Evolutionary conservation across 1,139 yeast species (phyloP).

Genomic region (Yamadazyma mexicana): DNA sequence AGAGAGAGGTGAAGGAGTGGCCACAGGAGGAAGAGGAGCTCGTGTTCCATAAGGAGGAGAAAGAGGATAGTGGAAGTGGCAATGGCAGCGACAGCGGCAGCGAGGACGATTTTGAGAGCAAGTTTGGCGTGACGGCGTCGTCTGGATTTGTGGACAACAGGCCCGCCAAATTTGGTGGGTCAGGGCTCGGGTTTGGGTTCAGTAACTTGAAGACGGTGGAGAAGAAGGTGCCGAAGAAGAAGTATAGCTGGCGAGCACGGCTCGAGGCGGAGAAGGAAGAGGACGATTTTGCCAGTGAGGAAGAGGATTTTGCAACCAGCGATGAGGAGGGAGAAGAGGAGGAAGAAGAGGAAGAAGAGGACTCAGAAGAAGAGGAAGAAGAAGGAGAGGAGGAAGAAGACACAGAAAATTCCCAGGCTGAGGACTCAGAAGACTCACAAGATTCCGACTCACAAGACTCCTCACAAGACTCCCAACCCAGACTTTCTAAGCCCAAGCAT

Average conservation of each 20-base stretch:
- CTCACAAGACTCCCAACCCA: constrained; percentile 20
- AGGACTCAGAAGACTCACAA: background rate
- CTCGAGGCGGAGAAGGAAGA: constrained; percentile 43
- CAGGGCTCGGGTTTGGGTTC: constrained; percentile 70
- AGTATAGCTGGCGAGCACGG: constrained; percentile 44
- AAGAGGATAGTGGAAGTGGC: constrained; percentile 15
- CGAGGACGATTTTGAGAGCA: constrained; percentile 11
- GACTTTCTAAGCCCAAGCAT: constrained; percentile 43
- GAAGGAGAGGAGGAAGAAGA: constrained; percentile 17
- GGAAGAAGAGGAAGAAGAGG: constrained; percentile 21
- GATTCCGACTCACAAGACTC: constrained; percentile 28
- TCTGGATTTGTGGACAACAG: constrained; percentile 69
- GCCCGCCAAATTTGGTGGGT: constrained; percentile 62
- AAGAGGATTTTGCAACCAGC: constrained; percentile 35
- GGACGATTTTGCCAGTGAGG: too few relatives aligned
- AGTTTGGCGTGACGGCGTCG: constrained; percentile 7
- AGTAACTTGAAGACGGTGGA: constrained; percentile 51
- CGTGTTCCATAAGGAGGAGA: constrained; percentile 14
- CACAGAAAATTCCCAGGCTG: constrained; percentile 16
- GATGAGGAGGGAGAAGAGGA: constrained; percentile 24
- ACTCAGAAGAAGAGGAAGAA: constrained; percentile 20
- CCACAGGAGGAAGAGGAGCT: constrained; percentile 26
- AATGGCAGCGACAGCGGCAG: constrained; percentile 7
- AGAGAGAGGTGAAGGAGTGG: constrained; percentile 68
- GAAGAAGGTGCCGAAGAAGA: constrained; percentile 30